Evolutionary conservation across 2,329 filamentous ascomycete species (phyloP).

Genomic region (Ophioceras dolichostomum): DNA sequence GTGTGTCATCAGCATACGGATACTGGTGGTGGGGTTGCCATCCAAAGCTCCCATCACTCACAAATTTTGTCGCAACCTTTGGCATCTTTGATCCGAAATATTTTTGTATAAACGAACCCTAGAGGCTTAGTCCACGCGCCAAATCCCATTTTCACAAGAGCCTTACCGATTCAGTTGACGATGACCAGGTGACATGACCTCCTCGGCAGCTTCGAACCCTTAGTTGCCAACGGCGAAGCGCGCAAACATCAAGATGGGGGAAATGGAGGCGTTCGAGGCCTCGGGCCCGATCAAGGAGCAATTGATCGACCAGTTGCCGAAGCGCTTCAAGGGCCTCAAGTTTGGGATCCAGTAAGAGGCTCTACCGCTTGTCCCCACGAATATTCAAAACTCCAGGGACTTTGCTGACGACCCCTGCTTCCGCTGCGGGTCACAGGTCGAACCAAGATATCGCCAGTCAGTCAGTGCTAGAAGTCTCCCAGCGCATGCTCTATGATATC

Average conservation of each 20-base stretch:
- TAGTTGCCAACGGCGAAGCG: too few relatives aligned
- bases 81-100: too few relatives aligned
- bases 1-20: too few relatives aligned
- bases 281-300: constrained; percentile 53
- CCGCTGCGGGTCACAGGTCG: constrained; percentile 58
- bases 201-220: too few relatives aligned
- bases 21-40: too few relatives aligned
- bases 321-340: constrained; percentile 85
- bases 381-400: background rate
- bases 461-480: constrained; percentile 87
- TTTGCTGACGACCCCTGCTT: constrained; percentile 3
- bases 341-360: constrained; percentile 83
- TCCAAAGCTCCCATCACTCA: too few relatives aligned
- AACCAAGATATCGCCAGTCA: constrained; percentile 93
- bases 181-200: too few relatives aligned
- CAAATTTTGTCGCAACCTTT: too few relatives aligned
- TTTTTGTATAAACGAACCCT: too few relatives aligned
- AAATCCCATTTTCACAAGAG: too few relatives aligned
- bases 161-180: too few relatives aligned
- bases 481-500: constrained; percentile 86
- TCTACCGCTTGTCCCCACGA: background rate
- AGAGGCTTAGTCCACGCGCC: too few relatives aligned
- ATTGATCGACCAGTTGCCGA: constrained; percentile 77
- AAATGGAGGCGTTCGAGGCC: background rate
- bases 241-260: constrained; percentile 1